phyloP scores from a whole-genome alignment of 129 eudicot genomes.

The Rutidosis leptorrhynchoides region DNA sequence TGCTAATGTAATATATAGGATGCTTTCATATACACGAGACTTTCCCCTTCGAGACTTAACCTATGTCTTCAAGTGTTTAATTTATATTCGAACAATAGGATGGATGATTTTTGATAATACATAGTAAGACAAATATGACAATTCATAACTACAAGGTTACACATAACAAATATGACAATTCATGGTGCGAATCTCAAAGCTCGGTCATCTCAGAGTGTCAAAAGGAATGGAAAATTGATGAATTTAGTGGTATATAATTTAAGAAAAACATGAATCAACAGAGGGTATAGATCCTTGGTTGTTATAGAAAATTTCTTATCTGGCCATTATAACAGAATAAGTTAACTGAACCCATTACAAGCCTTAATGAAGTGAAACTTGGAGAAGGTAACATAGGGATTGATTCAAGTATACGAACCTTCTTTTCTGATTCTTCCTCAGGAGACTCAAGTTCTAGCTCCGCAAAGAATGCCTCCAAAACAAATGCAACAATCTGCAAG shows the following conservation, averaged over 20 bases:
- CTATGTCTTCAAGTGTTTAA: not conserved
- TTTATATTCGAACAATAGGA: not conserved
- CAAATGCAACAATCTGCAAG: slow-evolving; percentile 86
- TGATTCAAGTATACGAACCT: slow-evolving; percentile 41
- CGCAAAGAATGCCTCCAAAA: slow-evolving; percentile 95
- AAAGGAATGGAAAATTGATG: not conserved
- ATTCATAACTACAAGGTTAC: not conserved
- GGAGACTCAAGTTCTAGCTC: slow-evolving; percentile 74
- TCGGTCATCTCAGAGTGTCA: not conserved
- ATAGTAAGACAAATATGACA: not conserved
- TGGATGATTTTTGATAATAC: not conserved
- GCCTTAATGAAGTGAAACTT: not conserved
- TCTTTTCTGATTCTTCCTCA: slow-evolving; percentile 43
- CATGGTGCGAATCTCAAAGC: not conserved
- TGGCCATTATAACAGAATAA: not conserved
- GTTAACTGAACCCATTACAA: not conserved
- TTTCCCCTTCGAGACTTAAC: not conserved
- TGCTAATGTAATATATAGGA: not conserved
- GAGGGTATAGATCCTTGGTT: not conserved
- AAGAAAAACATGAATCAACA: not conserved
- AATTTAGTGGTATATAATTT: not conserved
- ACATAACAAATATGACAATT: not conserved
- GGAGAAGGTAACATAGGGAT: slow-evolving; percentile 12
- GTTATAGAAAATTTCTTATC: not conserved
- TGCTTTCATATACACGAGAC: not conserved